Base-by-base conservation (phyloP, 2,329 filamentous ascomycete species). In the Purpureocillium lavendulum region DNA sequence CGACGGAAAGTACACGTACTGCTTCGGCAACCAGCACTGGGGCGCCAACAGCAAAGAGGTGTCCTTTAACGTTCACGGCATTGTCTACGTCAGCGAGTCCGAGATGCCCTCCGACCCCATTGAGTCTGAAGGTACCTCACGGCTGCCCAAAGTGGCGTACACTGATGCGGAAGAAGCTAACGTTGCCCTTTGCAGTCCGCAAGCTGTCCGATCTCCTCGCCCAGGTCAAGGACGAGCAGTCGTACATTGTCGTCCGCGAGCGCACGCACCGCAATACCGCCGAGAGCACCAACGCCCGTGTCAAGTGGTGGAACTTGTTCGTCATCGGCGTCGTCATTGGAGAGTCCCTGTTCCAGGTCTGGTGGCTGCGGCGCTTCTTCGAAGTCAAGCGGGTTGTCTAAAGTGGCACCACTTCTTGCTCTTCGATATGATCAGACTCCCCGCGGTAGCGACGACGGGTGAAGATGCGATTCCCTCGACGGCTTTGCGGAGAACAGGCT, bases 301-400 rank as follows among this genome's bases (percentile, higher is more conserved):
- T 98, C 61, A 98, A 98, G 73, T 98, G 92, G 92, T 98, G 92
- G 92, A 96, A 92, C 65, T 77, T 97, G 54, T 97, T 97, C 66
- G 89, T 98, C 66, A 80, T 98, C 49, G 76, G 80, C 41, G 81
- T 97, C 37, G 77, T 98, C 47, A 73, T 94, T 49, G 88, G 84
- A 55, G 87, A 97, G 71, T 92, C 88, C 45, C 71, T 96, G 50
- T 98, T 98, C 73, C 92, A 98, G 71, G 90, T 98, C 49, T 98
- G 92, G 90, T 98, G 92, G 89, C 67, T 98, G 61, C 92, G 94
- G 70, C 80, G 92, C 59, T 98, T 98, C 76, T 96, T 96, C 59
- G 89, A 96, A 80, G 80, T 84, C 54, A 80, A 83, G 69, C 70
- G 78, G 37, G 76, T 82, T 38, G 75, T 82, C 50, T 82, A 66